Conservation (phyloP, 805 yeast genomes). For the Zygoascus bituminiphila region DNA sequence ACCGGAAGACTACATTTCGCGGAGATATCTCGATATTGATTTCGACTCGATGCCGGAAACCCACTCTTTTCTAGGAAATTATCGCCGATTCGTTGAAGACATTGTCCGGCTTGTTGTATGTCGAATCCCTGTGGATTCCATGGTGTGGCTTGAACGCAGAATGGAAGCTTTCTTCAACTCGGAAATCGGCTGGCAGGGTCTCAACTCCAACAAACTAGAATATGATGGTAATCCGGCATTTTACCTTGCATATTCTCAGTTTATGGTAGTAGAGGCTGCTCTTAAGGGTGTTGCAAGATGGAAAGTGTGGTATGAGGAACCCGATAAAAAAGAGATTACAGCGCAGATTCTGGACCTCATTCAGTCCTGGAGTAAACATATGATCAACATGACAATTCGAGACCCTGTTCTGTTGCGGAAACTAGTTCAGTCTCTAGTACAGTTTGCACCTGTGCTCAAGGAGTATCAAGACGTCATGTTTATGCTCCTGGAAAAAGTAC, state of each 20-base stretch:
- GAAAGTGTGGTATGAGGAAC: slow-evolving; percentile 80
- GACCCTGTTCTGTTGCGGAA: slow-evolving; percentile 79
- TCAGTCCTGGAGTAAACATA: slow-evolving; percentile 43
- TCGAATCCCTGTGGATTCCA: slow-evolving; percentile 71
- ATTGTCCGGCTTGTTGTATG: slow-evolving; percentile 83
- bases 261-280: slow-evolving; percentile 80
- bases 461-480: slow-evolving; percentile 64
- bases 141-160: slow-evolving; percentile 71
- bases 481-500: slow-evolving; percentile 71
- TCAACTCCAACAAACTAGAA: slow-evolving; percentile 38
- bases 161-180: slow-evolving; percentile 63
- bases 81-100: slow-evolving; percentile 79
- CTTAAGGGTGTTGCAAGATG: slow-evolving; percentile 90
- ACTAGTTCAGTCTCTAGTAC: slow-evolving; percentile 85
- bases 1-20: slow-evolving; percentile 56
- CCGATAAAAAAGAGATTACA: slow-evolving; percentile 45
- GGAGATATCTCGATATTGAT: slow-evolving; percentile 67
- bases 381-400: slow-evolving; percentile 64
- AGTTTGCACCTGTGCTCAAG: slow-evolving; percentile 83
- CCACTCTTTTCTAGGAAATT: slow-evolving; percentile 66
- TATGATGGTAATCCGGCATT: slow-evolving; percentile 54
- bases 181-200: slow-evolving; percentile 55
- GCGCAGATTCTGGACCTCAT: slow-evolving; percentile 55
- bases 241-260: slow-evolving; percentile 69
- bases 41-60: slow-evolving; percentile 82